Evolutionary conservation across 2,329 filamentous ascomycete genomes (phyloP).

Genomic region (Penicillium sp.): DNA sequence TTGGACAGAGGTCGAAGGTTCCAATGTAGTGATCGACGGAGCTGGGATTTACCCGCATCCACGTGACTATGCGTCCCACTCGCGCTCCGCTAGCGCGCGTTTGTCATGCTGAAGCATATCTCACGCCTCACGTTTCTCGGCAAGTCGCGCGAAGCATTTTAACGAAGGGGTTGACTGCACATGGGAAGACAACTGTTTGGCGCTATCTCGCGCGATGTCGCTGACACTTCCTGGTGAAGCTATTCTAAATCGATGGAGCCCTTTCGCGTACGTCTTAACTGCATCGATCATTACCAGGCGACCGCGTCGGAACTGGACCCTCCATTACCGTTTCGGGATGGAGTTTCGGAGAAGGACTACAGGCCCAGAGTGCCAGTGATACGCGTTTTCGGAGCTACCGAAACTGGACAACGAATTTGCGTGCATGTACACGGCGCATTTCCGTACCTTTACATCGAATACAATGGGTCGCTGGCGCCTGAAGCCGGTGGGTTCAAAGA

Average conservation of each 20-base stretch:
- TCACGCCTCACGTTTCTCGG: conserved; percentile 7
- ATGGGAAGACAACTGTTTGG: not conserved
- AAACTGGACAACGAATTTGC: conserved; percentile 94
- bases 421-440: conserved; percentile 95
- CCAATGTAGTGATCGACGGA: not conserved
- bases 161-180: not conserved
- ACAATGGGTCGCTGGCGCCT: conserved; percentile 66
- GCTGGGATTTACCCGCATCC: conserved; percentile 14
- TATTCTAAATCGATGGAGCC: conserved; percentile 58
- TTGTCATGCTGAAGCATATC: conserved; percentile 8
- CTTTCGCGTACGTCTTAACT: conserved; percentile 91
- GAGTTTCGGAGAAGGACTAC: conserved; percentile 59
- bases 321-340: conserved; percentile 67
- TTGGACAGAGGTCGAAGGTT: not conserved
- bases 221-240: conserved; percentile 24
- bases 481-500: conserved; percentile 62
- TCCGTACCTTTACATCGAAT: conserved; percentile 92
- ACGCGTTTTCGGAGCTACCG: conserved; percentile 87
- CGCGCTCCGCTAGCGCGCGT: conserved; percentile 15
- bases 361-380: conserved; percentile 80
- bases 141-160: not conserved
- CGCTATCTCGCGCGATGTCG: conserved; percentile 24
- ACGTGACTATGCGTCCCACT: conserved; percentile 33
- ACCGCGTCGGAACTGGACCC: conserved; percentile 79
- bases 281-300: conserved; percentile 91